Evolutionary conservation across 345 rosid species (phyloP), one percentile per base, ranked within the genome.

Genomic region (Boechera divaricarpa): DNA sequence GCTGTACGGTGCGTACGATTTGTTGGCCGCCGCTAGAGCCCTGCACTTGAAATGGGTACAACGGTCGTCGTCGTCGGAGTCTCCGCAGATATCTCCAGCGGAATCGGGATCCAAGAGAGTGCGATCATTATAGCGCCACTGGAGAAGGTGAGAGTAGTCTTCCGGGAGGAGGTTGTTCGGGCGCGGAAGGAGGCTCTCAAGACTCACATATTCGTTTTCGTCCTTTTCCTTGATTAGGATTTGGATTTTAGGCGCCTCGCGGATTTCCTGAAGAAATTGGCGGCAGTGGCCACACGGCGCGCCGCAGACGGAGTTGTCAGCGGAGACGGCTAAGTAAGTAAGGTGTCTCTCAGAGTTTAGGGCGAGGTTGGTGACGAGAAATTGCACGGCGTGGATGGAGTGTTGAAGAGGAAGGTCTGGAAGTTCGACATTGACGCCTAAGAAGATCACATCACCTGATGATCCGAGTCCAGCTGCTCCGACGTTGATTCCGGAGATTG

Each of bases 281-380:
- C 98, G 93, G 91, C 97, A 94, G 83, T 94, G 97, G 77, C 97
- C 97, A 48, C 98, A 94, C 1, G 98, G 98, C 39, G 97, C 88
- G 78, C 1, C 4, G 24, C 6, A n/a, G 4, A 2, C 2, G 53
- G 18, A 6, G 53, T 24, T 10, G 53, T n/a, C 2, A 0, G 74
- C 15, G 77, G 94, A 91, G 79, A 91, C 93, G 66, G 93, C 91
- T 38, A 94, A 12, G 83, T 59, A 77, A 15, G 49, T 49, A 78
- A 91, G 89, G 6, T 12, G 6, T 24, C 77, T 79, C 76, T 94
- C 96, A 11, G 79, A 77, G 75, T 91, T 81, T 82, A 94, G 85
- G 32, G 75, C 55, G 76, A 91, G 90, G 62, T 91, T 91, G 69
- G 91, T 85, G 79, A 91, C 63, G 79, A 94, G 96, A 84, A 91